Percentiles rank a stretch among this genome's conserved stretches.
Evolutionary conservation across 305 asterid species (phyloP).

Genomic region (Fraxinus sp.): DNA sequence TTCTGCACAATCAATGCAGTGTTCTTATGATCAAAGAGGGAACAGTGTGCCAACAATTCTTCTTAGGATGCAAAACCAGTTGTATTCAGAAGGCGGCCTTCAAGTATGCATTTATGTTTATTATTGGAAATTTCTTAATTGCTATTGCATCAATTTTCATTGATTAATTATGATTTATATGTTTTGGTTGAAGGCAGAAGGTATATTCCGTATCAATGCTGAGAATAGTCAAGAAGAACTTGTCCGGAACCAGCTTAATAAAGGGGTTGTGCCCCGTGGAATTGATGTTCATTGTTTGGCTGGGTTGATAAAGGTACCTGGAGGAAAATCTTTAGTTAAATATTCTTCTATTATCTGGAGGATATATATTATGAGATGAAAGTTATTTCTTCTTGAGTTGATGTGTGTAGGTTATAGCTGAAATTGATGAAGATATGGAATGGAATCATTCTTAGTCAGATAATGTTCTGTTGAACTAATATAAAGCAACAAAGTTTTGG

Average conservation of each 20-base stretch:
- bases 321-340: background rate
- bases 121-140: background rate
- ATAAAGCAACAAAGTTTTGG: background rate
- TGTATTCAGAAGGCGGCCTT: constrained; percentile 76
- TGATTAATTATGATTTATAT: constrained; percentile 9
- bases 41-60: constrained; percentile 81
- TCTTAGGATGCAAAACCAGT: constrained; percentile 66
- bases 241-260: constrained; percentile 60
- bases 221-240: constrained; percentile 67
- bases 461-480: background rate
- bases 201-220: constrained; percentile 78
- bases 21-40: constrained; percentile 68
- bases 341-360: background rate
- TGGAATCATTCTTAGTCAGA: background rate
- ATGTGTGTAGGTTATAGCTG: background rate
- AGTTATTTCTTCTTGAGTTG: background rate
- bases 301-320: constrained; percentile 71
- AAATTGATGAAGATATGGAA: background rate
- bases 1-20: constrained; percentile 84
- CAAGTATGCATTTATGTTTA: constrained; percentile 36
- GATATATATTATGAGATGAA: background rate
- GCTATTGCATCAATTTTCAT: background rate
- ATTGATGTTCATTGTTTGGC: constrained; percentile 83
- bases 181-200: constrained; percentile 60
- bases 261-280: constrained; percentile 67